Evolutionary conservation across 768 basidiomycete species (phyloP).

Genomic region (Lepiota venenata): DNA sequence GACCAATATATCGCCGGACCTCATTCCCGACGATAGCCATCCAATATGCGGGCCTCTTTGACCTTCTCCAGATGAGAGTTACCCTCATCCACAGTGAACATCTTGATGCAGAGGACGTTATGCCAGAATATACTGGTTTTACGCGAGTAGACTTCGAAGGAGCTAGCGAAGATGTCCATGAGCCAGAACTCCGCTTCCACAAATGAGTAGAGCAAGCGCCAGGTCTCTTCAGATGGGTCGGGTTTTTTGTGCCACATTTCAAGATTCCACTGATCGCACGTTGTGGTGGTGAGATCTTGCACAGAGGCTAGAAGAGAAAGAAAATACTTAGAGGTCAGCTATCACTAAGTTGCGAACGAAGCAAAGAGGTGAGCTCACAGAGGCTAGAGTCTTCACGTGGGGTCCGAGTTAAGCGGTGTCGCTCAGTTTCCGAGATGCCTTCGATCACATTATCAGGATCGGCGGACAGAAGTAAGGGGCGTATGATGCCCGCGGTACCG

Average conservation of each 20-base stretch:
- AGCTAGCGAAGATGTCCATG: conserved; percentile 20
- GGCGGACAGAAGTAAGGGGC: conserved; percentile 26
- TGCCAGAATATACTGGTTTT: conserved; percentile 21
- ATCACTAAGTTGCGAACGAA: too few species aligned
- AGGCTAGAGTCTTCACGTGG: neutral
- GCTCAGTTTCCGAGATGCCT: conserved; percentile 4
- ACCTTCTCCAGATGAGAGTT: conserved; percentile 8
- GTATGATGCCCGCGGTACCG: conserved; percentile 20
- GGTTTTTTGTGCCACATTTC: conserved; percentile 16
- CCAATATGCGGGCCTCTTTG: conserved; percentile 15
- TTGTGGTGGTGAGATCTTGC: neutral
- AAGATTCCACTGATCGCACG: conserved; percentile 11
- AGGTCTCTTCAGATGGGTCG: conserved; percentile 9
- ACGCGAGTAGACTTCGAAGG: conserved; percentile 20
- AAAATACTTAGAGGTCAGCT: neutral
- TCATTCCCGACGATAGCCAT: conserved; percentile 23
- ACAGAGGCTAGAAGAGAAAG: neutral
- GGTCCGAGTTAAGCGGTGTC: conserved; percentile 2
- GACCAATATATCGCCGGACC: conserved; percentile 22
- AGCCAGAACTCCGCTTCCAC: conserved; percentile 24
- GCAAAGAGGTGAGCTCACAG: too few species aligned
- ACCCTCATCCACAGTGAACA: conserved; percentile 21
- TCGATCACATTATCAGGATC: neutral
- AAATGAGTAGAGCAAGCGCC: conserved; percentile 25
- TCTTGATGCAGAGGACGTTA: conserved; percentile 22